These are phyloP conservation scores for Amauroascus niger DNA, from an alignment of 2,329 filamentous ascomycete species.

Conservation along the genomic window DNA sequence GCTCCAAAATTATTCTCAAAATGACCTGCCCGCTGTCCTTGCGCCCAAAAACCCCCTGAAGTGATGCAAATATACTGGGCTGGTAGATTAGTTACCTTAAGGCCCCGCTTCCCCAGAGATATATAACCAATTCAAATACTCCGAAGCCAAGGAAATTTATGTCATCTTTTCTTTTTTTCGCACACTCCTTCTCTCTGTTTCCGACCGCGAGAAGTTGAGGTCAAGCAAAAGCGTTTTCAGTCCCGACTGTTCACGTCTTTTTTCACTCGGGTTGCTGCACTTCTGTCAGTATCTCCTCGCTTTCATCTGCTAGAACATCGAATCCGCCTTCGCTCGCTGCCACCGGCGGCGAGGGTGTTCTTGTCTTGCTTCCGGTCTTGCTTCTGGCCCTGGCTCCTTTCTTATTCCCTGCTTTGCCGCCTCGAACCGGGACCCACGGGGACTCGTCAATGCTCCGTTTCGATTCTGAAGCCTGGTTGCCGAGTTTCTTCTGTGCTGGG, in stretches of 20 bases:
- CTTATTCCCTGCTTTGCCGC: not conserved
- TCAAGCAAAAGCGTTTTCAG: not conserved
- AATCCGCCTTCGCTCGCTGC: not conserved
- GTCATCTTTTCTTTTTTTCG: too few relatives aligned
- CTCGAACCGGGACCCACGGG: not conserved
- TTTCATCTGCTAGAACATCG: not conserved
- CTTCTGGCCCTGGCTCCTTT: not conserved
- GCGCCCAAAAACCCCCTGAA: not conserved
- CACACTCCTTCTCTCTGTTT: too few relatives aligned
- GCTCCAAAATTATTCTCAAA: too few relatives aligned
- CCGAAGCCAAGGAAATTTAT: too few relatives aligned
- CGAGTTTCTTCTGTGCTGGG: not conserved
- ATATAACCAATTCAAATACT: not conserved
- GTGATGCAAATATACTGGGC: not conserved
- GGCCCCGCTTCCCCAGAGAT: too few relatives aligned
- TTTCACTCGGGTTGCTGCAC: not conserved
- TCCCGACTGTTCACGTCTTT: not conserved
- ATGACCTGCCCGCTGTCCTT: not conserved
- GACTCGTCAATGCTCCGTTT: not conserved
- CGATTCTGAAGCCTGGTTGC: not conserved
- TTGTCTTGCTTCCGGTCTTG: not conserved
- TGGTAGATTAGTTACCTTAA: too few relatives aligned
- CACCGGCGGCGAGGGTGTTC: not conserved
- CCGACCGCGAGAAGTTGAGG: not conserved
- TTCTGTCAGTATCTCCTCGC: not conserved